Evolutionary conservation across 148 eudicot species (phyloP).

Genomic region (Polygonum maritimum): DNA sequence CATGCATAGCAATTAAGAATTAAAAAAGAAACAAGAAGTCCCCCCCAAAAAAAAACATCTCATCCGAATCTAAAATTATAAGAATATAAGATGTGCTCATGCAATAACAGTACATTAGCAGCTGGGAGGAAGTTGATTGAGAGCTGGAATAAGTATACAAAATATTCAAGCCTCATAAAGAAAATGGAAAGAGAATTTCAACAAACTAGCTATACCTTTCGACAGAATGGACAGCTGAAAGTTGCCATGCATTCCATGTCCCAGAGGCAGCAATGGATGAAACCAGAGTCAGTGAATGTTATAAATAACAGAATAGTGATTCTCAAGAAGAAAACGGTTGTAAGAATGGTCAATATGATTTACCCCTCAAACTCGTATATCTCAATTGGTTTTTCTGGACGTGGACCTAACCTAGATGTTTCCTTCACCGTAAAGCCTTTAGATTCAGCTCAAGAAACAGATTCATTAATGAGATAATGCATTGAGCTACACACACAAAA

Average conservation of each 20-base stretch:
- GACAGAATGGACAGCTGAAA: constrained; percentile 94
- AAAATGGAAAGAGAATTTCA: background rate
- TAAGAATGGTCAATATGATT: background rate
- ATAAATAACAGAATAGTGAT: background rate
- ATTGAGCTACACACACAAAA: background rate
- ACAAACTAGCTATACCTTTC: constrained; percentile 55
- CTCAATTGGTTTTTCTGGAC: constrained; percentile 89
- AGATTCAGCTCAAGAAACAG: constrained; percentile 8
- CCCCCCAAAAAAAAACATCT: background rate
- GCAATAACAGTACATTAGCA: background rate
- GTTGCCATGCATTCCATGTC: constrained; percentile 14
- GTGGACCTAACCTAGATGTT: constrained; percentile 78
- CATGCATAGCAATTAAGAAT: background rate
- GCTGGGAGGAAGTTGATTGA: background rate
- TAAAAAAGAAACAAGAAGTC: background rate
- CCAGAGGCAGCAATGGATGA: constrained; percentile 10
- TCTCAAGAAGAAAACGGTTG: background rate
- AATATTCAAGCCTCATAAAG: background rate
- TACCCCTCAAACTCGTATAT: constrained; percentile 97
- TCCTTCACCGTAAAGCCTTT: constrained; percentile 85
- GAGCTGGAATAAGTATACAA: background rate
- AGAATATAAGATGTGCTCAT: background rate
- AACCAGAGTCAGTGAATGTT: constrained; percentile 1
- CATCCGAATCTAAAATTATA: background rate
- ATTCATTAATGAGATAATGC: background rate